Conservation (phyloP, 2,329 filamentous ascomycete species). For the Ascochyta rabiei region DNA sequence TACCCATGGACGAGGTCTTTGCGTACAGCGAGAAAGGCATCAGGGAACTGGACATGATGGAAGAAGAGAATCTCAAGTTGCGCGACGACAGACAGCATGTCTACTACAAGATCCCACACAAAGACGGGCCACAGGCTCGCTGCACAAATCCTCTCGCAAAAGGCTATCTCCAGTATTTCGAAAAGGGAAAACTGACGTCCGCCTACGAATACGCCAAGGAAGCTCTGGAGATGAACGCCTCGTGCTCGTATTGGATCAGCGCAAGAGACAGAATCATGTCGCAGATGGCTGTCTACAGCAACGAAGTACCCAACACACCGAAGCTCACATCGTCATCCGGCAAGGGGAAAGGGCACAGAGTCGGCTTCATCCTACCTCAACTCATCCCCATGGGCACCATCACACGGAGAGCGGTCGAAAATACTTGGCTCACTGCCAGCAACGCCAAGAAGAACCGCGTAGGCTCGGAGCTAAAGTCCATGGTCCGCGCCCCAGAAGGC, state of each 20-base stretch:
- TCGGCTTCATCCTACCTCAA: conserved; percentile 93
- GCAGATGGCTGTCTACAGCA: conserved; percentile 92
- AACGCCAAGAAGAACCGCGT: conserved; percentile 97
- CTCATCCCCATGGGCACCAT: conserved; percentile 98
- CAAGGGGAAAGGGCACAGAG: conserved; percentile 28
- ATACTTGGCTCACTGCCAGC: conserved; percentile 96
- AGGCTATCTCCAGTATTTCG: conserved; percentile 87
- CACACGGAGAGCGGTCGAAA: conserved; percentile 91
- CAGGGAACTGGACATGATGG: conserved; percentile 75
- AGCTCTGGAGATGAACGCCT: conserved; percentile 97
- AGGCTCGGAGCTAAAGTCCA: conserved; percentile 94
- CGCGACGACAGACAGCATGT: conserved; percentile 68
- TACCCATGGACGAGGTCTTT: conserved; percentile 65
- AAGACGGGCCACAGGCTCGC: conserved; percentile 84
- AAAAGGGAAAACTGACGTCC: conserved; percentile 84
- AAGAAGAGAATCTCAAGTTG: conserved; percentile 69
- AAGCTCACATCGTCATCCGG: conserved; percentile 32
- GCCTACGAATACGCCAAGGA: conserved; percentile 91
- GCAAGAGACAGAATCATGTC: conserved; percentile 89
- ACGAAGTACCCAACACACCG: conserved; percentile 54
- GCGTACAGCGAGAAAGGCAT: conserved; percentile 76
- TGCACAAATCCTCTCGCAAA: conserved; percentile 91
- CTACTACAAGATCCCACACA: conserved; percentile 96
- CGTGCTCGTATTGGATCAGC: conserved; percentile 99
- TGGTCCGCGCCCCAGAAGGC: conserved; percentile 89